A percentile compares a stretch with the other conserved stretches of the same genome.
These are phyloP conservation scores for Centella asiatica DNA, from an alignment of 129 eudicot species.

Conservation along the genomic window DNA sequence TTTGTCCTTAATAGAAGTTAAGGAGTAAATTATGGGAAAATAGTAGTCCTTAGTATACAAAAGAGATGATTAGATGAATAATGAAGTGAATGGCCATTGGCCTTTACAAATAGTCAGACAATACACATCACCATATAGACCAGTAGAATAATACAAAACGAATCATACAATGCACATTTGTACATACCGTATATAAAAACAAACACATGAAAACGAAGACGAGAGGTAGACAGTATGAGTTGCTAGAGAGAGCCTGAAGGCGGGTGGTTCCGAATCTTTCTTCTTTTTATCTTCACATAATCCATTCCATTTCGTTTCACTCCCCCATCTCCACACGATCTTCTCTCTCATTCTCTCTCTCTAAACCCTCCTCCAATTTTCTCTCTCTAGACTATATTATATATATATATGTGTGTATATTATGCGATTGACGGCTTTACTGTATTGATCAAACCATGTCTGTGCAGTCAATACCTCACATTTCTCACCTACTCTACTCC, in stretches of 20 bases:
- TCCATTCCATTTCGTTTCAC: slow-evolving; percentile 27
- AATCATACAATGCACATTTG: background rate
- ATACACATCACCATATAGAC: background rate
- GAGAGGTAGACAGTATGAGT: background rate
- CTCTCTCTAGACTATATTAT: slow-evolving; percentile 7
- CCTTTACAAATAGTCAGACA: background rate
- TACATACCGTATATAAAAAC: background rate
- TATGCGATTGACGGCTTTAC: background rate
- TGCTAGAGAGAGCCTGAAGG: slow-evolving; percentile 1
- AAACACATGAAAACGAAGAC: background rate
- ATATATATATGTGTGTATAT: background rate
- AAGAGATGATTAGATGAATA: too few species aligned
- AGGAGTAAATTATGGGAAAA: too few species aligned
- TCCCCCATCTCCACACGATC: slow-evolving; percentile 67
- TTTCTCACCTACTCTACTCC: slow-evolving; percentile 30
- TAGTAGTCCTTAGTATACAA: too few species aligned
- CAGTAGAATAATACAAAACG: too few species aligned
- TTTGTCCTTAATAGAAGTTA: too few species aligned
- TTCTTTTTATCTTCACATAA: slow-evolving; percentile 41
- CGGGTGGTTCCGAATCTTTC: slow-evolving; percentile 58
- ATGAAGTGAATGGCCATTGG: background rate
- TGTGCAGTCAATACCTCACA: slow-evolving; percentile 44
- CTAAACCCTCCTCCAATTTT: background rate
- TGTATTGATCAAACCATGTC: slow-evolving; percentile 39
- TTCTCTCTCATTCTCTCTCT: slow-evolving; percentile 10